Evolutionary conservation across 441 rosid genomes (phyloP).

Genomic region (Francoa sonchifolia): DNA sequence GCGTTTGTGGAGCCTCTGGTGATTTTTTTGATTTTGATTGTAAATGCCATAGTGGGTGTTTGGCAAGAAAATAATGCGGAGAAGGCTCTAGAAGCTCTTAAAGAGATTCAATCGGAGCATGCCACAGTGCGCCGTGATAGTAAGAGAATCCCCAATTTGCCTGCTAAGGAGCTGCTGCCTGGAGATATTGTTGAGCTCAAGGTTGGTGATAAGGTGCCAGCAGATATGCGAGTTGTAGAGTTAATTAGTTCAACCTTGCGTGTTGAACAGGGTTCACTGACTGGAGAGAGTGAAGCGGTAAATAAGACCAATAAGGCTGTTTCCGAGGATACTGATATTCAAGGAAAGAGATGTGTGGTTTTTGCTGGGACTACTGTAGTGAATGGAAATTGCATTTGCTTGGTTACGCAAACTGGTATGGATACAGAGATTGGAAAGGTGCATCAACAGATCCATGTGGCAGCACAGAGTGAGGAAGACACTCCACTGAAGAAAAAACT

Average conservation of each 20-base stretch:
- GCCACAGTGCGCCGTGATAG: conserved; percentile 61
- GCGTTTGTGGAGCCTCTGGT: conserved; percentile 89
- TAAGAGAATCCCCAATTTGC: conserved; percentile 25
- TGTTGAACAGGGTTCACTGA: conserved; percentile 81
- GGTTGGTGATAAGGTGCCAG: conserved; percentile 90
- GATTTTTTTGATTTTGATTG: conserved; percentile 72
- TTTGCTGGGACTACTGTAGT: conserved; percentile 78
- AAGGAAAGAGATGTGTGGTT: conserved; percentile 75
- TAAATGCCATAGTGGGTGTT: conserved; percentile 73
- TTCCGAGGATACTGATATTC: conserved; percentile 56
- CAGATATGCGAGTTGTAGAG: conserved; percentile 67
- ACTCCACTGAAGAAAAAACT: conserved; percentile 79
- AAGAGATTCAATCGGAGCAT: conserved; percentile 80
- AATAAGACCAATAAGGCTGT: conserved; percentile 60
- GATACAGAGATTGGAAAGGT: conserved; percentile 72
- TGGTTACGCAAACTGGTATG: conserved; percentile 74
- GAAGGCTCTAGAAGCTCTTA: conserved; percentile 81
- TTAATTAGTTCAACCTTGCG: conserved; percentile 72
- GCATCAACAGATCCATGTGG: conserved; percentile 79
- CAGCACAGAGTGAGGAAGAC: conserved; percentile 66
- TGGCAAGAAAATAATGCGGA: conserved; percentile 90
- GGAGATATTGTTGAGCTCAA: conserved; percentile 78
- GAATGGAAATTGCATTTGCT: conserved; percentile 63
- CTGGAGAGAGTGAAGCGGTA: conserved; percentile 88
- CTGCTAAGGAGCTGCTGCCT: conserved; percentile 76